Conservation (phyloP, 805 yeast genomes). For the Starmerella asiatica region DNA sequence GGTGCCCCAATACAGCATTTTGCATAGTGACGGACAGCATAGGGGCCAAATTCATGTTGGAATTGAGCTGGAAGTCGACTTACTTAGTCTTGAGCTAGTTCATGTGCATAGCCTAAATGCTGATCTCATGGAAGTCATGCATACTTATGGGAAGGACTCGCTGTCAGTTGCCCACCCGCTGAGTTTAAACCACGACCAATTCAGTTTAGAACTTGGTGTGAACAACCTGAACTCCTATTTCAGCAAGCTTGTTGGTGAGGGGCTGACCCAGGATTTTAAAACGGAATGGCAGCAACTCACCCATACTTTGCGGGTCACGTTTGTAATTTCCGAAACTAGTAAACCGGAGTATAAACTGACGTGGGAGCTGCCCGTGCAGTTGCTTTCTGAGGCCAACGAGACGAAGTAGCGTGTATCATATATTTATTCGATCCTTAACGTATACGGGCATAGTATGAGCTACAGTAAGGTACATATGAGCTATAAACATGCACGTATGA, state of each 20-base stretch:
- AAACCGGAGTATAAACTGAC: not conserved
- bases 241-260: not conserved
- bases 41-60: not conserved
- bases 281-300: slow-evolving; percentile 13
- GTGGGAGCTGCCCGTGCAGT: slow-evolving; percentile 7
- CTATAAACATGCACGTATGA: no score
- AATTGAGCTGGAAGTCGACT: not conserved
- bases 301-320: slow-evolving; percentile 3
- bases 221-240: slow-evolving; percentile 1
- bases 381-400: slow-evolving; percentile 7
- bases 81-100: not conserved
- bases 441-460: no score
- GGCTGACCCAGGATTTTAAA: slow-evolving; percentile 7
- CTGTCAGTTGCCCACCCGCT: not conserved
- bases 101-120: not conserved
- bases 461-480: no score
- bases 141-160: slow-evolving; percentile 6
- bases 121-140: slow-evolving; percentile 3
- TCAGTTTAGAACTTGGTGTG: not conserved
- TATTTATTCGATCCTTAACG: no score
- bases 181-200: no score
- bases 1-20: not conserved
- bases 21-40: not conserved
- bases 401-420: no score
- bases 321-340: not conserved